phyloP scores from a whole-genome alignment of 2,329 filamentous ascomycete species.

The Blastomyces parvus region DNA sequence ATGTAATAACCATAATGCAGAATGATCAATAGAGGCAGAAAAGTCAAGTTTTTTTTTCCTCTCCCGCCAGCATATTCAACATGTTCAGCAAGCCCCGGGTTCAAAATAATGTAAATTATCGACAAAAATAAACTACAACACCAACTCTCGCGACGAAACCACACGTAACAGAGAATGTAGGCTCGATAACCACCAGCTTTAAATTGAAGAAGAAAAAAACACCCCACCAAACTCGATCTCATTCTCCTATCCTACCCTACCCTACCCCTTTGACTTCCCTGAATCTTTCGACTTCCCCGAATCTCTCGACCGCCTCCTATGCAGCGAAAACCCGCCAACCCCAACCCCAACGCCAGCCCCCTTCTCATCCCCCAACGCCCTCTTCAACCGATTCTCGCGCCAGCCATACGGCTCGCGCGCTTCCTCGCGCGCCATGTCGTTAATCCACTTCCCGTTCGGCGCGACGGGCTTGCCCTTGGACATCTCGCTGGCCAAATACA shows the following conservation, averaged over 20 bases:
- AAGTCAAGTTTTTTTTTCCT: no score
- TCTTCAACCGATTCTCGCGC: slow-evolving; percentile 50
- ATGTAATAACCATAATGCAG: no score
- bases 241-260: not conserved
- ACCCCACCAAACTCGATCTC: not conserved
- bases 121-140: no score
- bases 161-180: no score
- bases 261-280: not conserved
- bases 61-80: no score
- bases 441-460: slow-evolving; percentile 59
- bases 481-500: slow-evolving; percentile 64
- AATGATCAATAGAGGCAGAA: no score
- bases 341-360: not conserved
- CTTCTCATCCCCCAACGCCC: slow-evolving; percentile 16
- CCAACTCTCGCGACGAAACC: no score
- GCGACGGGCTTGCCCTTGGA: slow-evolving; percentile 48
- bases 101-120: no score
- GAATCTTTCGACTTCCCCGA: not conserved
- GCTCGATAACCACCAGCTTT: no score
- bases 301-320: not conserved
- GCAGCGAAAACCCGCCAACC: not conserved
- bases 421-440: slow-evolving; percentile 61
- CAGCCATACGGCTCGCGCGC: slow-evolving; percentile 50
- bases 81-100: no score
- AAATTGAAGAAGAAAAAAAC: no score